Evolutionary conservation across 208 protist genomes (phyloP), one percentile per base, ranked within the genome.

Genomic region (Strigomonas culicis): DNA sequence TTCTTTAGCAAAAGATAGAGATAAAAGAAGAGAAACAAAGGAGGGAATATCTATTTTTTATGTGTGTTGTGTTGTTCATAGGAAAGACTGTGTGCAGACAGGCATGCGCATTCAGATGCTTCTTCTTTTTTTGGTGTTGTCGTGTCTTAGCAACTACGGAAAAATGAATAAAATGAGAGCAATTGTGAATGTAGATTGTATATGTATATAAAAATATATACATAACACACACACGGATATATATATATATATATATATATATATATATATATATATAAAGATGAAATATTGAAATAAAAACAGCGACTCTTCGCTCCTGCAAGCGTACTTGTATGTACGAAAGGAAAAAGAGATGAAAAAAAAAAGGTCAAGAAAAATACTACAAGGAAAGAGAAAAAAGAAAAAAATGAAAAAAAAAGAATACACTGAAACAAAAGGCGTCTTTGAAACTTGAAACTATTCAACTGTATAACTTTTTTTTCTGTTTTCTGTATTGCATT

Each of bases 261-360:
- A 0, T 64, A 51, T 51, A 64, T 64, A 34, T 17, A 30, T 39
- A 41, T 19, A 22, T 41, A 64, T 56, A 65, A 55, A 70, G 22
- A 49, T 17, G 30, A 60, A 56, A 59, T 39, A 32, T 21, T 44
- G 44, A 60, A 46, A 60, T 55, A 65, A 64, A 43, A 62, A 55
- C 34, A 59, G 31, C 53, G 31, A 44, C 36, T 44, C 4, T 46
- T 46, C 34, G 39, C 61, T 32, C 1, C 49, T 52, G 22, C 17
- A 25, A 17, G 25, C 41, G 22, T 57, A 36, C 41, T 51, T 51
- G 4, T 25, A 39, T 59, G 8, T 24, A n/a, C 4, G 19, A 47
- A 43, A 59, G 34, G n/a, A 63, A 47, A 63, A 34, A 51, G 15
- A 63, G 17, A n/a, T 17, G 31, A 34, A 36, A 46, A 19, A 44